Conservation (phyloP, 805 yeast genomes). For the Debaryomyces hansenii region DNA sequence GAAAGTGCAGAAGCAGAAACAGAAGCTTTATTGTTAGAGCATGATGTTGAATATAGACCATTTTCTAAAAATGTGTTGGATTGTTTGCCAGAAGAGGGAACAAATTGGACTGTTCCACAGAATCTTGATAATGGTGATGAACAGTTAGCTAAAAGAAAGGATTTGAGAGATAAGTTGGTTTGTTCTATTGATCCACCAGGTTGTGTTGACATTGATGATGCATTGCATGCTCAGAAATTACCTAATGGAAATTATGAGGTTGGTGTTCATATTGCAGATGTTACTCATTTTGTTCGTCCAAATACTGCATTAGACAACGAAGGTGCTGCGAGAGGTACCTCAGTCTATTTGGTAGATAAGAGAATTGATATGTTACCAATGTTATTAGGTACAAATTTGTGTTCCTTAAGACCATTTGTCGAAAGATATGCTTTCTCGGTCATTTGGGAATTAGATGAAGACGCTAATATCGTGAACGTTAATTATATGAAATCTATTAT, state of each 20-base stretch:
- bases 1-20: conserved; percentile 96
- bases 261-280: conserved; percentile 99
- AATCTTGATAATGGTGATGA: conserved; percentile 52
- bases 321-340: conserved; percentile 96
- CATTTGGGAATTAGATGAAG: conserved; percentile 87
- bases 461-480: conserved; percentile 81
- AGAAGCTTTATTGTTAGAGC: conserved; percentile 89
- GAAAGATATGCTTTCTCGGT: conserved; percentile 96
- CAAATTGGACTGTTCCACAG: conserved; percentile 87
- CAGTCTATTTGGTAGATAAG: conserved; percentile 94
- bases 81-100: conserved; percentile 92
- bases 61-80: conserved; percentile 88
- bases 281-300: conserved; percentile 93
- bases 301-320: conserved; percentile 90
- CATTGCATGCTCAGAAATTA: conserved; percentile 79
- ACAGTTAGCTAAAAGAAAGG: conserved; percentile 65
- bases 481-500: conserved; percentile 85
- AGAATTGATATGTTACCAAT: conserved; percentile 98
- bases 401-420: conserved; percentile 92
- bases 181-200: conserved; percentile 98
- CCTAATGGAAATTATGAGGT: conserved; percentile 96
- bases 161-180: conserved; percentile 82
- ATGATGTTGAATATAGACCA: conserved; percentile 95
- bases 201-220: conserved; percentile 97
- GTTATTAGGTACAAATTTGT: conserved; percentile 90